Evolutionary conservation across 345 rosid genomes (phyloP).

Genomic region (Lepidium africanum): DNA sequence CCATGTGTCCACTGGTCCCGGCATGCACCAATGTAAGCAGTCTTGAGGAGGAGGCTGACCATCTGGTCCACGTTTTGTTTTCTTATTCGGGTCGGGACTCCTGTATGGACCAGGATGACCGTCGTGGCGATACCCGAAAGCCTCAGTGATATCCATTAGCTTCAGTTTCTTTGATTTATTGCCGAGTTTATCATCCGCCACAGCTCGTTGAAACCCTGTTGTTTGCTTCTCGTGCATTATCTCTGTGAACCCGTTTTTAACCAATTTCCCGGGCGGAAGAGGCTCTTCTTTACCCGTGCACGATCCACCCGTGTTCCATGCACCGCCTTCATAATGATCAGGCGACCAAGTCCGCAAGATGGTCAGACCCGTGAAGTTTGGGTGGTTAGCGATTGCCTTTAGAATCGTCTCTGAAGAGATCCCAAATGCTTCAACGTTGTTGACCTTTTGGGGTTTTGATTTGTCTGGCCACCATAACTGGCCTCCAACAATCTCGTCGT

Average conservation of each 20-base stretch:
- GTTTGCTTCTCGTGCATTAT: conserved; percentile 75
- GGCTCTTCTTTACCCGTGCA: conserved; percentile 83
- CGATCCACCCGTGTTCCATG: conserved; percentile 92
- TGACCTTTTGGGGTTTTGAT: conserved; percentile 52
- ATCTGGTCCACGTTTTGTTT: conserved; percentile 66
- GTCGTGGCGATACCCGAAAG: conserved; percentile 77
- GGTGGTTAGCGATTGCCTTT: conserved; percentile 50
- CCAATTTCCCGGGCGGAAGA: conserved; percentile 43
- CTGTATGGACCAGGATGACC: conserved; percentile 96
- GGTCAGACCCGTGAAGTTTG: conserved; percentile 64
- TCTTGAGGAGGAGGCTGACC: conserved; percentile 92
- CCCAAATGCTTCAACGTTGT: conserved; percentile 75
- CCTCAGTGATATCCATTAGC: conserved; percentile 77
- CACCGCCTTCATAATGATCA: conserved; percentile 91
- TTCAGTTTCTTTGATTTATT: conserved; percentile 44
- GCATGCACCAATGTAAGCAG: conserved; percentile 99
- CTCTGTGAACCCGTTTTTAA: conserved; percentile 63
- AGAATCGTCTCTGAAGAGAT: conserved; percentile 73
- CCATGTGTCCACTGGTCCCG: conserved; percentile 92
- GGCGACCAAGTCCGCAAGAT: conserved; percentile 81
- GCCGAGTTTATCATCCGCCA: conserved; percentile 34
- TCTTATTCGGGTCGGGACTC: conserved; percentile 73
- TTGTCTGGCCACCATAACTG: conserved; percentile 89
- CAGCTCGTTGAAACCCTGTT: conserved; percentile 41
- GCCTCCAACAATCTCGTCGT: conserved; percentile 81